Evolutionary conservation across 352 stramenopile genomes (phyloP).

Genomic region (Blastocystis sp.): DNA sequence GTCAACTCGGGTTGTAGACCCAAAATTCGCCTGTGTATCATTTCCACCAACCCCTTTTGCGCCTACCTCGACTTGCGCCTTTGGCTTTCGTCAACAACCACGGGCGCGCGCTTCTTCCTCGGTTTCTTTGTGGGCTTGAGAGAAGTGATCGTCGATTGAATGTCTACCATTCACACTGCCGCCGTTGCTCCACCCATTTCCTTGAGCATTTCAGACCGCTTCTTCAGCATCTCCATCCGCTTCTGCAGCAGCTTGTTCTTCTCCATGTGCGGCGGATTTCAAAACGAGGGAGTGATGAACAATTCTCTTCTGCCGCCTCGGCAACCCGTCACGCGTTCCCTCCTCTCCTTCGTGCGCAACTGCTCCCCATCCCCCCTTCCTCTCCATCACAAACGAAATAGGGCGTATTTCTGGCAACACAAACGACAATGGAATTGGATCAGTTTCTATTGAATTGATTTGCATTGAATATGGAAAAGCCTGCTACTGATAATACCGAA

Average conservation of each 20-base stretch:
- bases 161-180: background rate
- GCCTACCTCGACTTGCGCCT: conserved; percentile 17
- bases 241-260: conserved; percentile 14
- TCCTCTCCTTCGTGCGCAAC: no score
- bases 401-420: no score
- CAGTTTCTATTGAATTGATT: background rate
- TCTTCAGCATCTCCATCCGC: conserved; percentile 2
- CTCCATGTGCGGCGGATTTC: background rate
- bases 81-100: conserved; percentile 20
- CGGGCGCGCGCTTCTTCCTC: background rate
- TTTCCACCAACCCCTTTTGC: no score
- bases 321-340: no score
- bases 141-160: background rate
- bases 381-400: no score
- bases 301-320: no score
- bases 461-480: conserved; percentile 29
- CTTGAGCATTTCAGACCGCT: background rate
- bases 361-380: no score
- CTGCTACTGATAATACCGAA: conserved; percentile 31
- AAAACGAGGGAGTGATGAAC: no score
- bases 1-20: conserved; percentile 48
- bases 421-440: background rate
- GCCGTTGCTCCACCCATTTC: background rate
- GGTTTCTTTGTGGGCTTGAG: conserved; percentile 8
- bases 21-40: conserved; percentile 38